Conservation (phyloP, 768 basidiomycete genomes). For the Naganishia vishniacii region DNA sequence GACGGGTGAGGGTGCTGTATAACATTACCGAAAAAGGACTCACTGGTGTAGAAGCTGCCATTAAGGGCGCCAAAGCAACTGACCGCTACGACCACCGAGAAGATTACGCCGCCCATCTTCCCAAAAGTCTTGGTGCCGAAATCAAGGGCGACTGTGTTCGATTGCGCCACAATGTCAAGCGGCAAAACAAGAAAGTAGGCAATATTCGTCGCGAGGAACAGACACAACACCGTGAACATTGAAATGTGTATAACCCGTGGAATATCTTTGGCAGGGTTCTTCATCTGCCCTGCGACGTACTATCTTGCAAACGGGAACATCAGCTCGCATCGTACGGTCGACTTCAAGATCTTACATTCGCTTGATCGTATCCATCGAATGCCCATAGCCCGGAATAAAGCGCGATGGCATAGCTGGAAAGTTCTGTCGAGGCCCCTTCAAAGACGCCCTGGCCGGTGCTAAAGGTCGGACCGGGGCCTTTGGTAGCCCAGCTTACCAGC, state of each 20-base stretch:
- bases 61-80: constrained; percentile 95
- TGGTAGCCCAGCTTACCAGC: constrained; percentile 54
- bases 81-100: constrained; percentile 84
- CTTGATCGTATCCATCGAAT: constrained; percentile 84
- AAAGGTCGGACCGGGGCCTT: constrained; percentile 36
- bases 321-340: not conserved
- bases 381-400: constrained; percentile 91
- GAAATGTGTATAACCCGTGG: constrained; percentile 85
- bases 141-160: constrained; percentile 59
- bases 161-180: constrained; percentile 39
- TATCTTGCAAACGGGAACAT: constrained; percentile 8
- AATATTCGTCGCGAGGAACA: constrained; percentile 77
- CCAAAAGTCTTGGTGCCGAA: constrained; percentile 85
- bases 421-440: constrained; percentile 65
- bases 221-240: constrained; percentile 68
- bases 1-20: not conserved
- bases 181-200: constrained; percentile 89
- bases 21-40: too few species aligned
- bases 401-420: constrained; percentile 83
- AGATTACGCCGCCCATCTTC: constrained; percentile 73
- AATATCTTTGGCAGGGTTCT: constrained; percentile 73
- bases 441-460: constrained; percentile 55
- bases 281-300: constrained; percentile 84
- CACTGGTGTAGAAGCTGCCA: constrained; percentile 52
- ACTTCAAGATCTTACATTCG: constrained; percentile 51